phyloP scores from a whole-genome alignment of 2,329 filamentous ascomycete species.

The Pestalotiopsis sp. region DNA sequence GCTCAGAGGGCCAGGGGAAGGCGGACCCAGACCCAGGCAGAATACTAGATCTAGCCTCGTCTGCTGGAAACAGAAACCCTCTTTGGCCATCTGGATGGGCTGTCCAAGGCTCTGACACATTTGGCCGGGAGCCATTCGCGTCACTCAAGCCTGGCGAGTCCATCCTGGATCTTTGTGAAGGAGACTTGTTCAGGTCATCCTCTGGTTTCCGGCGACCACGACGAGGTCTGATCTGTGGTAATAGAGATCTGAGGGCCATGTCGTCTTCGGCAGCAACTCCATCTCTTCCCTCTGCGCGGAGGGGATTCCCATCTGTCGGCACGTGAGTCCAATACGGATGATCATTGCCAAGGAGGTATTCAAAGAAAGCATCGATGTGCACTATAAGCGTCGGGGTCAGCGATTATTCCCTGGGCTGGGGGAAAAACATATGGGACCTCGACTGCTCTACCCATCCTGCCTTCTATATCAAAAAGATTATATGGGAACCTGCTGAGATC shows the following conservation, averaged over 20 bases:
- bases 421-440: too few species aligned
- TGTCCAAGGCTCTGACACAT: conserved; percentile 54
- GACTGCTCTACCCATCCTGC: too few species aligned
- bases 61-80: conserved; percentile 39
- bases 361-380: conserved; percentile 94
- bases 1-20: conserved; percentile 54
- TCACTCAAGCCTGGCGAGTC: conserved; percentile 44
- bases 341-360: conserved; percentile 77
- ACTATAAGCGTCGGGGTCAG: conserved; percentile 36
- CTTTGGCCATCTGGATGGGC: conserved; percentile 45
- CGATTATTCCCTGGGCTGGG: not conserved
- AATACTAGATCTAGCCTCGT: conserved; percentile 39
- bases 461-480: too few species aligned
- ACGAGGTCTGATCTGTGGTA: conserved; percentile 73
- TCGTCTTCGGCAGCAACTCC: conserved; percentile 87
- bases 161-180: conserved; percentile 64
- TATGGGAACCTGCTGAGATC: too few species aligned
- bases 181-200: conserved; percentile 53
- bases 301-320: conserved; percentile 64
- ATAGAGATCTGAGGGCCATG: conserved; percentile 79
- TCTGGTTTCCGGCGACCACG: conserved; percentile 66
- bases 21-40: conserved; percentile 34
- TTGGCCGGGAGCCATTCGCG: conserved; percentile 48
- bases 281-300: conserved; percentile 70
- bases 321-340: conserved; percentile 82